A percentile compares a stretch with the other conserved stretches of the same genome.
These are phyloP conservation scores for Amylocystis lapponica DNA, from an alignment of 768 basidiomycete species.

Conservation along the genomic window DNA sequence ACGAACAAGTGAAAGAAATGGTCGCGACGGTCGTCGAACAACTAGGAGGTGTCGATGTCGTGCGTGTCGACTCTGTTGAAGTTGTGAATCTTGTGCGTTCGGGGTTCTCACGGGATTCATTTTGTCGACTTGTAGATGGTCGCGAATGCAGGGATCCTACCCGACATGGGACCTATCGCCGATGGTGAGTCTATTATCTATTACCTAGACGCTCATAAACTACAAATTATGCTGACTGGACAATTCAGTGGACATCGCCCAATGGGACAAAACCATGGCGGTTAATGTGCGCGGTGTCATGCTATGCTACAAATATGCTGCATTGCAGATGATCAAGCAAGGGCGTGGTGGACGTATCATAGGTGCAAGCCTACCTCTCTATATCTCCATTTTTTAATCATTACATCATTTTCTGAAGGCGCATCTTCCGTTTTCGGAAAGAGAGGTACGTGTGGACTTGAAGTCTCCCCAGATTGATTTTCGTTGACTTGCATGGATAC, in stretches of 20 bases:
- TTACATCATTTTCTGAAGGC: not conserved
- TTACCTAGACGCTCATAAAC: not conserved
- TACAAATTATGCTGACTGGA: not conserved
- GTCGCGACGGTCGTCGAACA: constrained; percentile 22
- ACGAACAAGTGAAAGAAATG: constrained; percentile 37
- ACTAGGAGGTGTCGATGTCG: constrained; percentile 43
- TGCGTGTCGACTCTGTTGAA: constrained; percentile 18
- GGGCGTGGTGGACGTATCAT: constrained; percentile 38
- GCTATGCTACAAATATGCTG: constrained; percentile 38
- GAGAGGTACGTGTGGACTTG: not conserved
- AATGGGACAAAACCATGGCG: constrained; percentile 18
- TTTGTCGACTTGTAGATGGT: constrained; percentile 19
- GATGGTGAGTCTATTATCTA: constrained; percentile 3
- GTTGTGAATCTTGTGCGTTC: not conserved
- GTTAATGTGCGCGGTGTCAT: constrained; percentile 37
- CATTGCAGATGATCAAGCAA: constrained; percentile 38
- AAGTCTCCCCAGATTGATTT: not conserved
- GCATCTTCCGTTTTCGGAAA: constrained; percentile 1
- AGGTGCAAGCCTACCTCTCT: not conserved
- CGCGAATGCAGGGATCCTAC: constrained; percentile 21
- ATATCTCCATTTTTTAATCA: not conserved
- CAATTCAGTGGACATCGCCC: constrained; percentile 2
- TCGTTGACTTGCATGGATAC: not conserved
- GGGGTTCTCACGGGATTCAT: too few species aligned
- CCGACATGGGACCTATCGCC: not conserved